These are phyloP conservation scores for Coemansia sp. DNA, from an alignment of 192 early-diverging fungal genomes.

Conservation along the genomic window DNA sequence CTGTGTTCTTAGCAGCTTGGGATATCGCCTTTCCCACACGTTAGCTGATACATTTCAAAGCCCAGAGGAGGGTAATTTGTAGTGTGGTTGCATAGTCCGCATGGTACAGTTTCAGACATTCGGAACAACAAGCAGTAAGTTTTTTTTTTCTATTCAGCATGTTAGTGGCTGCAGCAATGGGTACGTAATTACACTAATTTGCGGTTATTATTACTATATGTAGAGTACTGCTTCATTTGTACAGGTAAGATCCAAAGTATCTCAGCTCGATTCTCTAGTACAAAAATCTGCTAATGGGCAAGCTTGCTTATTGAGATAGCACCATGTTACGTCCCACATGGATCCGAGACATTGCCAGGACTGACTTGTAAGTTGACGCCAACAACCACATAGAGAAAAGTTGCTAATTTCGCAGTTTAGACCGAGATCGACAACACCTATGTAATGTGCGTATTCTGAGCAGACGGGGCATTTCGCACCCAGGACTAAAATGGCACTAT, in stretches of 20 bases:
- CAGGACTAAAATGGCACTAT: constrained; percentile 45
- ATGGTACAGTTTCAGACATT: constrained; percentile 32
- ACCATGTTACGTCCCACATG: constrained; percentile 37
- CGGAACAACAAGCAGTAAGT: constrained; percentile 43
- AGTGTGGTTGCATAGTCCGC: not conserved
- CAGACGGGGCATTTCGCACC: constrained; percentile 42
- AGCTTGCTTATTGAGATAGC: constrained; percentile 11
- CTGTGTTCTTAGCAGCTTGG: not conserved
- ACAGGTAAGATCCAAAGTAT: constrained; percentile 27
- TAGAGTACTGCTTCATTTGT: constrained; percentile 53
- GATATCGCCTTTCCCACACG: not conserved
- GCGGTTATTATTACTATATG: not conserved
- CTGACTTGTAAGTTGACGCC: constrained; percentile 33
- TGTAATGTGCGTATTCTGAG: constrained; percentile 38
- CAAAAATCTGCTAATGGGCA: not conserved
- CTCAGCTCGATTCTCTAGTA: too few relatives aligned
- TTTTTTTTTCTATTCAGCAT: not conserved
- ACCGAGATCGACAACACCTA: constrained; percentile 41
- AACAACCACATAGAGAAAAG: not conserved
- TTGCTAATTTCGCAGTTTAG: constrained; percentile 9
- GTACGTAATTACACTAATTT: not conserved
- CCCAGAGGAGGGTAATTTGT: too few relatives aligned
- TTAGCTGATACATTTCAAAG: too few relatives aligned
- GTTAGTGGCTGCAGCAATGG: too few relatives aligned
- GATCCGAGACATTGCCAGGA: constrained; percentile 9